Evolutionary conservation across 106 monocot genomes (phyloP).

Genomic region (Dactylorhiza incarnata): DNA sequence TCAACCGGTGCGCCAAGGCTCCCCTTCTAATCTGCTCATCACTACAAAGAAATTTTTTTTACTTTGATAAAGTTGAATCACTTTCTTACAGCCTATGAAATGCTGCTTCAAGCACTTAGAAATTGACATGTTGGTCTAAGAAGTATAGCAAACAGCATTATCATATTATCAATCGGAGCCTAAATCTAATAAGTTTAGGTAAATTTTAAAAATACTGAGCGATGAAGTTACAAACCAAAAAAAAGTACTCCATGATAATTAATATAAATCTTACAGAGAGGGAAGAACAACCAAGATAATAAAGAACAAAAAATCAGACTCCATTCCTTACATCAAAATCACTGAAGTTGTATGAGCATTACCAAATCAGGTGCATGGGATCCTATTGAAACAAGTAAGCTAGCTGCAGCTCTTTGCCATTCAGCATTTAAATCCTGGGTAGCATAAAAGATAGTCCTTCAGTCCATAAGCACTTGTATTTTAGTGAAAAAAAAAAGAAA

Average conservation of each 20-base stretch:
- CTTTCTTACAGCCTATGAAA: not conserved
- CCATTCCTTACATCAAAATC: not conserved
- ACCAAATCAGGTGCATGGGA: slow-evolving; percentile 92
- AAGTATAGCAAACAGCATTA: not conserved
- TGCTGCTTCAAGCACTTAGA: not conserved
- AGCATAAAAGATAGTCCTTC: not conserved
- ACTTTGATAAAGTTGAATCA: not conserved
- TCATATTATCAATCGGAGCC: not conserved
- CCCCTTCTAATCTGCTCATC: not conserved
- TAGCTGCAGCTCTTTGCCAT: slow-evolving; percentile 85
- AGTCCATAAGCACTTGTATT: not conserved
- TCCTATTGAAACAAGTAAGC: slow-evolving; percentile 90
- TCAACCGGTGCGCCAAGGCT: no score
- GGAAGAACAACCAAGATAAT: not conserved
- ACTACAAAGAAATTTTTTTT: not conserved
- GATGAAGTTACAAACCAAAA: not conserved
- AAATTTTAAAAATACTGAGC: not conserved
- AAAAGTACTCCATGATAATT: not conserved
- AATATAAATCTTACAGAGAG: not conserved
- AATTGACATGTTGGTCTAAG: not conserved
- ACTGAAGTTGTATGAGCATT: slow-evolving; percentile 5
- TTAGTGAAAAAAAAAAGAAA: not conserved
- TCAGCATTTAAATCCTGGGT: slow-evolving; percentile 76
- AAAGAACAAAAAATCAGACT: not conserved
- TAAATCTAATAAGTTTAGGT: not conserved